These are phyloP conservation scores for Sarocladium strictum DNA, from an alignment of 2,329 filamentous ascomycete genomes.

Conservation along the genomic window DNA sequence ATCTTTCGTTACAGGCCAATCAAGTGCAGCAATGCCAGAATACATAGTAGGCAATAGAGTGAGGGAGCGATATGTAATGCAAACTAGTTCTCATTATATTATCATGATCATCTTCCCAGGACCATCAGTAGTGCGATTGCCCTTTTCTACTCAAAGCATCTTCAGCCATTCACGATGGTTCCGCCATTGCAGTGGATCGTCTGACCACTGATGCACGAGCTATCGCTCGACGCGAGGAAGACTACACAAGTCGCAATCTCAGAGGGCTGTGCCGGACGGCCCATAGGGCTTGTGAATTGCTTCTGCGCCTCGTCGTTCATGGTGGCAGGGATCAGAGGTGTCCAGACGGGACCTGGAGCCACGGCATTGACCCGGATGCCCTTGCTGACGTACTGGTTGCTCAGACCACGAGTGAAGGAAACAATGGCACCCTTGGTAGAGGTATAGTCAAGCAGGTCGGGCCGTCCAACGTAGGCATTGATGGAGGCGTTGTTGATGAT, in stretches of 20 bases:
- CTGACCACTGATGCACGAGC: constrained; percentile 69
- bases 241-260: constrained; percentile 80
- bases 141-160: constrained; percentile 7
- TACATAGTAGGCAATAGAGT: neutral
- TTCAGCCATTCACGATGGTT: constrained; percentile 40
- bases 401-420: constrained; percentile 70
- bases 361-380: constrained; percentile 74
- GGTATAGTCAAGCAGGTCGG: constrained; percentile 77
- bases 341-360: constrained; percentile 75
- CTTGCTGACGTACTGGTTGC: constrained; percentile 65
- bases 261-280: constrained; percentile 69
- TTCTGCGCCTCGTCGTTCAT: constrained; percentile 67
- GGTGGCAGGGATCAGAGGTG: constrained; percentile 66
- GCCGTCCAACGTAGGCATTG: constrained; percentile 75
- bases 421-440: constrained; percentile 74
- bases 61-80: no score
- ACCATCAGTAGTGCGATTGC: neutral
- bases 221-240: constrained; percentile 71
- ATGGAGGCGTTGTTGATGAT: constrained; percentile 86
- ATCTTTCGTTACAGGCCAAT: no score
- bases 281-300: constrained; percentile 69
- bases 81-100: no score
- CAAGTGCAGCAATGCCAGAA: neutral
- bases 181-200: constrained; percentile 49
- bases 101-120: neutral